phyloP scores from a whole-genome alignment of 2,329 filamentous ascomycete species.

The Stachybotrys chlorohalonatus region DNA sequence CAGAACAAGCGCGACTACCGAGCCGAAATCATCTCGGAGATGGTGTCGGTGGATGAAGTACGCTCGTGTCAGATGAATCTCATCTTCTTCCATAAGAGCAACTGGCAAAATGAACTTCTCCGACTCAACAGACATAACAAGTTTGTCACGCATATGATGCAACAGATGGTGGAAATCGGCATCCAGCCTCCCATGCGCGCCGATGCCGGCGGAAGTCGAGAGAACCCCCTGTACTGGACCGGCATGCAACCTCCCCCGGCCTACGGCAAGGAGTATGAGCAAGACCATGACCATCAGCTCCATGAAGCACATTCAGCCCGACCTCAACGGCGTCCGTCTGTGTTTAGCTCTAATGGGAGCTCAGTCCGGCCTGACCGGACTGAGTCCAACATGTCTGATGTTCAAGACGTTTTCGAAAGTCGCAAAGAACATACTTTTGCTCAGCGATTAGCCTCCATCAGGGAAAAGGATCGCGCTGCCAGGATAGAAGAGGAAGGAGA shows the following conservation, averaged over 20 bases:
- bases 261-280: conserved; percentile 17
- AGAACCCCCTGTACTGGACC: conserved; percentile 53
- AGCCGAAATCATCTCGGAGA: conserved; percentile 75
- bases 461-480: conserved; percentile 24
- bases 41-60: conserved; percentile 70
- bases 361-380: conserved; percentile 11
- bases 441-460: conserved; percentile 26
- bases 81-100: conserved; percentile 95
- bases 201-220: conserved; percentile 59
- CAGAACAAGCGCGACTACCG: conserved; percentile 87
- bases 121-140: conserved; percentile 88
- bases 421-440: conserved; percentile 26
- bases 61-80: conserved; percentile 84
- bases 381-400: conserved; percentile 26
- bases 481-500: conserved; percentile 15
- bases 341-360: conserved; percentile 7
- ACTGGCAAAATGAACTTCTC: conserved; percentile 89
- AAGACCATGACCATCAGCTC: conserved; percentile 8
- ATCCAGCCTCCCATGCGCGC: conserved; percentile 64
- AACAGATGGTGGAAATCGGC: conserved; percentile 71
- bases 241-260: conserved; percentile 24
- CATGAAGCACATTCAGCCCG: conserved; percentile 3
- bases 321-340: conserved; percentile 6
- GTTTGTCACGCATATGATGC: conserved; percentile 87
- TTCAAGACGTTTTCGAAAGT: conserved; percentile 36